phyloP scores from a whole-genome alignment of 179 eudicot species.

The Spergularia azorica region DNA sequence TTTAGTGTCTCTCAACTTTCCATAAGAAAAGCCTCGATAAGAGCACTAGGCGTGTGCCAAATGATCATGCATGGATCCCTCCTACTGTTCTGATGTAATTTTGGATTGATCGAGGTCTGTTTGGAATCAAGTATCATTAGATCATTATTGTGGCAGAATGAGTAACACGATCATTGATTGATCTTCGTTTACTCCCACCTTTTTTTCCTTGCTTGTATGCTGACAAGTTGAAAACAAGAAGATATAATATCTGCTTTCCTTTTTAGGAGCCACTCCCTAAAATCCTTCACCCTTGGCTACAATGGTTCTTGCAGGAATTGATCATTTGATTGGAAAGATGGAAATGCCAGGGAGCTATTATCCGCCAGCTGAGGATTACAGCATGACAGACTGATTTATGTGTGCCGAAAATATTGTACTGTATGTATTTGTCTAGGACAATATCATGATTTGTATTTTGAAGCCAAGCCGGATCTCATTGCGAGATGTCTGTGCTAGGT shows the following conservation, averaged over 20 bases:
- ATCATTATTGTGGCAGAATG: background rate
- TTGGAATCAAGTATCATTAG: background rate
- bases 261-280: too few relatives aligned
- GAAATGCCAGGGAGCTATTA: constrained; percentile 73
- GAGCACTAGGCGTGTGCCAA: too few relatives aligned
- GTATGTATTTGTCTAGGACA: background rate
- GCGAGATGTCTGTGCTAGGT: constrained; percentile 52
- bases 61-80: too few relatives aligned
- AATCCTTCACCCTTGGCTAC: background rate
- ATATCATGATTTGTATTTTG: constrained; percentile 12
- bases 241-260: too few relatives aligned
- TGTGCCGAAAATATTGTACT: background rate
- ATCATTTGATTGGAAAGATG: constrained; percentile 76
- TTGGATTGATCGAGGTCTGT: background rate
- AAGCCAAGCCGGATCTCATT: constrained; percentile 53
- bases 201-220: background rate
- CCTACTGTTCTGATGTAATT: too few relatives aligned
- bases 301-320: constrained; percentile 59
- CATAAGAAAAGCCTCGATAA: too few relatives aligned
- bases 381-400: constrained; percentile 39
- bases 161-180: background rate
- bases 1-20: too few relatives aligned
- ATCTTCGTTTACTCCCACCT: background rate
- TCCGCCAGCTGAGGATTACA: constrained; percentile 63
- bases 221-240: background rate